These are phyloP conservation scores for Suillus brevipes DNA, from an alignment of 768 basidiomycete genomes.

Conservation along the genomic window DNA sequence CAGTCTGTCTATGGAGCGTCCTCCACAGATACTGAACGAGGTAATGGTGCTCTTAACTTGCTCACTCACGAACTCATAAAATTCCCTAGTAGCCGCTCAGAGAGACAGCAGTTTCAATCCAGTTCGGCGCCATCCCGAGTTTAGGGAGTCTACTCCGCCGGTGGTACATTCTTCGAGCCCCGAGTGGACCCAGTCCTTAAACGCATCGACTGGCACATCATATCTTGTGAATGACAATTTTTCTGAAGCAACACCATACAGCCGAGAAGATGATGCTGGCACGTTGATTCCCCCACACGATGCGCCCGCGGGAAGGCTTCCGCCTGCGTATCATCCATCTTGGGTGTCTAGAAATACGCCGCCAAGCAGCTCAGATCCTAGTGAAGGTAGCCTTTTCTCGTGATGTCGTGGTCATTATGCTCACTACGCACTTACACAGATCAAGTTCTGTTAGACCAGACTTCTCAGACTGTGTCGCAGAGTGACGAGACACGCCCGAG, in stretches of 20 bases:
- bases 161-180: background rate
- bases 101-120: background rate
- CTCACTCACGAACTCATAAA: background rate
- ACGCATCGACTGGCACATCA: background rate
- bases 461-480: background rate
- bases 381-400: background rate
- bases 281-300: background rate
- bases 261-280: slow-evolving; percentile 1
- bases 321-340: slow-evolving; percentile 1
- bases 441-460: background rate
- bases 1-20: background rate
- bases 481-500: background rate
- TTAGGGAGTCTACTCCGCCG: background rate
- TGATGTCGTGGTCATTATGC: background rate
- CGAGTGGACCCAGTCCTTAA: background rate
- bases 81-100: background rate
- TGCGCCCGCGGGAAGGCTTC: background rate
- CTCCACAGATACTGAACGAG: background rate
- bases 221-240: background rate
- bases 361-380: background rate
- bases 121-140: background rate
- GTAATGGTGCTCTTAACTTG: background rate
- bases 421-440: background rate
- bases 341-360: background rate
- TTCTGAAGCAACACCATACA: background rate